Conservation (phyloP, 2,329 filamentous ascomycete species). For the Aspergillus felis region DNA sequence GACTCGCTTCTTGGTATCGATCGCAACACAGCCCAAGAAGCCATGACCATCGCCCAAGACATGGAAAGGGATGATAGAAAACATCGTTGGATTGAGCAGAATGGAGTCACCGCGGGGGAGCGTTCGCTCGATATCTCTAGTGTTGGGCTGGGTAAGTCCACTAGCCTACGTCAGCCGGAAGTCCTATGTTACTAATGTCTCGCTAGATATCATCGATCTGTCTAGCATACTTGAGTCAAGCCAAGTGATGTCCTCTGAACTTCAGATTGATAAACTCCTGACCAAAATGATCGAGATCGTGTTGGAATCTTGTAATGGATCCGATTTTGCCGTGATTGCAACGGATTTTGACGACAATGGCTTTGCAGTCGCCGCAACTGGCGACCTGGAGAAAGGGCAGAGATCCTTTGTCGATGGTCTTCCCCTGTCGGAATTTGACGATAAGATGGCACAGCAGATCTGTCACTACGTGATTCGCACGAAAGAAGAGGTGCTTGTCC, state of each 20-base stretch:
- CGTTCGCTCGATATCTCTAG: conserved; percentile 40
- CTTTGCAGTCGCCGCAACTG: conserved; percentile 60
- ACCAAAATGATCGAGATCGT: conserved; percentile 63
- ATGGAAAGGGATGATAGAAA: conserved; percentile 39
- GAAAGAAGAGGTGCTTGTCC: conserved; percentile 60
- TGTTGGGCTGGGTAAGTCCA: conserved; percentile 34
- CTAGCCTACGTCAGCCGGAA: neutral
- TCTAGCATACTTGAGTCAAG: conserved; percentile 62
- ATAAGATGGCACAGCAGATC: conserved; percentile 58
- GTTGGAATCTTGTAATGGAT: conserved; percentile 58
- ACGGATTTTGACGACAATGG: conserved; percentile 57
- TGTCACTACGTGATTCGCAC: conserved; percentile 61
- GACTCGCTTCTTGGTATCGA: conserved; percentile 45
- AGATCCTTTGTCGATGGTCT: conserved; percentile 53
- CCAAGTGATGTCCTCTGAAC: conserved; percentile 61
- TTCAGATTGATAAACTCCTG: conserved; percentile 60
- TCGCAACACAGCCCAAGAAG: conserved; percentile 28
- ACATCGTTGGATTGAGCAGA: conserved; percentile 42
- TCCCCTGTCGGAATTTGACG: conserved; percentile 54
- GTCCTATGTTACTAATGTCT: conserved; percentile 21
- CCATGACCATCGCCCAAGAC: conserved; percentile 25
- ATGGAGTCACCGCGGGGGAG: conserved; percentile 34
- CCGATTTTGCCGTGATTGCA: conserved; percentile 58
- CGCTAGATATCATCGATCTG: conserved; percentile 60
- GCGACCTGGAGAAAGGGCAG: conserved; percentile 53